These are phyloP conservation scores for Moricandia arvensis DNA, from an alignment of 345 rosid genomes.

Conservation along the genomic window DNA sequence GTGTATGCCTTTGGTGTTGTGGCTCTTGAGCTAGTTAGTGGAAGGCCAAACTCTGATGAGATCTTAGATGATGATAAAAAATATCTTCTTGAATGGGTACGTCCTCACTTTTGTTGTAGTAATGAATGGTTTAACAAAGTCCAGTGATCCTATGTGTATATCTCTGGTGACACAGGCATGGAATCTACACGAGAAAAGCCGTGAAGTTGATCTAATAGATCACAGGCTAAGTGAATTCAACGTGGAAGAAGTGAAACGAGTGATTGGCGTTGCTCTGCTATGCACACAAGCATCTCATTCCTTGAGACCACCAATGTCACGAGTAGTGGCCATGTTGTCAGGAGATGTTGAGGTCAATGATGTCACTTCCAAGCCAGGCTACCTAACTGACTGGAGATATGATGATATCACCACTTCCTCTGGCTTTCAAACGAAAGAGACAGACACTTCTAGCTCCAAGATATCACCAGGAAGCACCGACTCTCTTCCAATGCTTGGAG, in stretches of 20 bases:
- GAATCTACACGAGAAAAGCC: slow-evolving; percentile 49
- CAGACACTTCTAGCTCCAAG: neutral
- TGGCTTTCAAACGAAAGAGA: slow-evolving; percentile 3
- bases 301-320: slow-evolving; percentile 62
- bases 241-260: slow-evolving; percentile 47
- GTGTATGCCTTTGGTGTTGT: slow-evolving; percentile 56
- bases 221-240: slow-evolving; percentile 37
- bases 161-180: slow-evolving; percentile 47
- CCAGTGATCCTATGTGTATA: neutral
- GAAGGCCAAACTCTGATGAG: slow-evolving; percentile 43
- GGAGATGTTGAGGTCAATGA: slow-evolving; percentile 64
- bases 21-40: slow-evolving; percentile 45
- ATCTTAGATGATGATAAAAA: slow-evolving; percentile 30
- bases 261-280: slow-evolving; percentile 56
- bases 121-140: neutral
- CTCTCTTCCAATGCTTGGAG: slow-evolving; percentile 21
- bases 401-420: slow-evolving; percentile 41
- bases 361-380: slow-evolving; percentile 46
- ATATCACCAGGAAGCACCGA: neutral
- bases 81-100: slow-evolving; percentile 70
- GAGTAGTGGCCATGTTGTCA: slow-evolving; percentile 61
- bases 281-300: slow-evolving; percentile 63
- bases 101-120: neutral
- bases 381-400: slow-evolving; percentile 58
- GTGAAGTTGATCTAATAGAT: slow-evolving; percentile 46